Percentiles rank a stretch among this genome's conserved stretches.
Conservation (phyloP, 257 asterid species). For the Solanum piurae region DNA sequence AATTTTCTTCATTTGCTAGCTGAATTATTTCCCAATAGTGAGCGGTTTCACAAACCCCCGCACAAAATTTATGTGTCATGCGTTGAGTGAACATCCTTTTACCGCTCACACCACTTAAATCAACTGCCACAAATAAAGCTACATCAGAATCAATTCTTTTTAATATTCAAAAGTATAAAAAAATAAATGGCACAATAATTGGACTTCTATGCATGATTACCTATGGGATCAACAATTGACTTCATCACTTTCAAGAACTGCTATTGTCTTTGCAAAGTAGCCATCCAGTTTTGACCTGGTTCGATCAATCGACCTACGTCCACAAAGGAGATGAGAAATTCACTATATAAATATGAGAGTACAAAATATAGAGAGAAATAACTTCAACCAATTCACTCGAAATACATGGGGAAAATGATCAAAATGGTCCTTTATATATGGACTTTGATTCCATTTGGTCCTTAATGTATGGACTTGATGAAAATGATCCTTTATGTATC, state of each 20-base stretch:
- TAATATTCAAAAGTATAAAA: not conserved
- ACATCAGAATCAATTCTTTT: not conserved
- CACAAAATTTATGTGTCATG: not conserved
- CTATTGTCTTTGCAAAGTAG: constrained; percentile 50
- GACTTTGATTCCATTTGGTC: too few species aligned
- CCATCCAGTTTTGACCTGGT: constrained; percentile 47
- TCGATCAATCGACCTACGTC: too few species aligned
- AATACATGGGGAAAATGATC: too few species aligned
- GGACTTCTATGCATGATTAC: constrained; percentile 36
- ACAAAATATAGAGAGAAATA: too few species aligned
- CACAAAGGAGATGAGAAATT: too few species aligned
- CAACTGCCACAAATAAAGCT: constrained; percentile 17
- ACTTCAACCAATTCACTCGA: too few species aligned
- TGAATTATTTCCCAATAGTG: constrained; percentile 14
- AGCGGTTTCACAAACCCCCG: not conserved
- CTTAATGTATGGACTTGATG: too few species aligned
- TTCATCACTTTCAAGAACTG: constrained; percentile 28
- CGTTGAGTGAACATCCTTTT: constrained; percentile 24
- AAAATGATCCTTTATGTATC: too few species aligned
- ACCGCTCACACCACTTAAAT: constrained; percentile 40
- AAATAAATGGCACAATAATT: not conserved
- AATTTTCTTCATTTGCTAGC: not conserved
- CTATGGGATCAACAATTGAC: constrained; percentile 26
- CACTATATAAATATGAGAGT: too few species aligned
- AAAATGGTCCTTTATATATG: too few species aligned